Conservation (phyloP, 768 basidiomycete genomes). For the Trametes sanguinea region DNA sequence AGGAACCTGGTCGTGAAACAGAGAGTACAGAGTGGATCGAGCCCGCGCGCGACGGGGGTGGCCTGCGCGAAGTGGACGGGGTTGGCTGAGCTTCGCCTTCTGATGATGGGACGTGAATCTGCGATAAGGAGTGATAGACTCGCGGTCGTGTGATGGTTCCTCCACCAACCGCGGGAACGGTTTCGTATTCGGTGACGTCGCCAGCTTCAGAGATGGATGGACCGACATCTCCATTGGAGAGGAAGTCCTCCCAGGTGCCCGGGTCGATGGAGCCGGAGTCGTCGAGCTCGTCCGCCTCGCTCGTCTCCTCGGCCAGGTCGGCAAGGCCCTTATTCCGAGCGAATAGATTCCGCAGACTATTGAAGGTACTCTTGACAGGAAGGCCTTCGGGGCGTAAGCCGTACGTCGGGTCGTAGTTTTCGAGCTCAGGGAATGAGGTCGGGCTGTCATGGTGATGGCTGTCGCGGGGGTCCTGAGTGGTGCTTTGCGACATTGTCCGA, state of each 20-base stretch:
- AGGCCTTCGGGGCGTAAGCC: slow-evolving; percentile 91
- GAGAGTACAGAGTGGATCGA: slow-evolving; percentile 10
- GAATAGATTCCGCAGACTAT: slow-evolving; percentile 75
- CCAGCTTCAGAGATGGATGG: slow-evolving; percentile 44
- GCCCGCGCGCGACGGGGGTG: slow-evolving; percentile 3
- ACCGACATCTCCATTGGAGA: slow-evolving; percentile 46
- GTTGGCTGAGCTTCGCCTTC: slow-evolving; percentile 29
- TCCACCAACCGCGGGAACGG: slow-evolving; percentile 89
- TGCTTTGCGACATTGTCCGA: slow-evolving; percentile 4
- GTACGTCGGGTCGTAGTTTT: slow-evolving; percentile 95
- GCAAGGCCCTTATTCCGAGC: slow-evolving; percentile 64
- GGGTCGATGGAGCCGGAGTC: slow-evolving; percentile 59
- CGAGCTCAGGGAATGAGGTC: slow-evolving; percentile 58
- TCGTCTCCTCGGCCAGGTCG: slow-evolving; percentile 73
- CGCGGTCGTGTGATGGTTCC: slow-evolving; percentile 85
- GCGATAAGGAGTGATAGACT: slow-evolving; percentile 82
- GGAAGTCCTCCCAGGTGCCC: slow-evolving; percentile 69
- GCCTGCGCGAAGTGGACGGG: slow-evolving; percentile 2
- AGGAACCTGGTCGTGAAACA: slow-evolving; percentile 16
- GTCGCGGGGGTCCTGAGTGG: slow-evolving; percentile 35
- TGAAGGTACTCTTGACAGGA: slow-evolving; percentile 81
- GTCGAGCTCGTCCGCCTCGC: slow-evolving; percentile 44
- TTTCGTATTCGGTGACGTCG: slow-evolving; percentile 69
- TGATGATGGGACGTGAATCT: slow-evolving; percentile 51
- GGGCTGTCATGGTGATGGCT: slow-evolving; percentile 26